These are phyloP conservation scores for Backusella australiensis DNA, from an alignment of 192 early-diverging fungal genomes.

Conservation along the genomic window DNA sequence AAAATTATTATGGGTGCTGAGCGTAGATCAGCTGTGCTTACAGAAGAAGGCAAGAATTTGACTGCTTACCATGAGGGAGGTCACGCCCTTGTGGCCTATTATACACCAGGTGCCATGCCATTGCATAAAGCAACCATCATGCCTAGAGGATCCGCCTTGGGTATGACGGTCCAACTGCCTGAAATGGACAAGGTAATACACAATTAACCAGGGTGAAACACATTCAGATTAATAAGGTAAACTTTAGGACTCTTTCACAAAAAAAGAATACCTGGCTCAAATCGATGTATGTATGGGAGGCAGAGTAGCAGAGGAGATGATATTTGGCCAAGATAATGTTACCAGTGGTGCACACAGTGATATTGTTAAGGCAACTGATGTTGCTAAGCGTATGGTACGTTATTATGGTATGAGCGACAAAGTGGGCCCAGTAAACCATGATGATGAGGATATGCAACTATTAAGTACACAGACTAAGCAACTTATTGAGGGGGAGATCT, in stretches of 20 bases:
- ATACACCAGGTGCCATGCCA: constrained; percentile 93
- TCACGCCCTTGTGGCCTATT: constrained; percentile 92
- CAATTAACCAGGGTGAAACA: neutral
- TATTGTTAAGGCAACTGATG: constrained; percentile 83
- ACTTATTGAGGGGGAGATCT: constrained; percentile 86
- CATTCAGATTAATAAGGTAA: neutral
- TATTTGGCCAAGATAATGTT: constrained; percentile 92
- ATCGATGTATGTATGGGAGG: constrained; percentile 99
- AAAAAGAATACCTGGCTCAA: constrained; percentile 81
- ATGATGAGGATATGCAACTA: constrained; percentile 70
- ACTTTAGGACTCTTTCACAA: constrained; percentile 59
- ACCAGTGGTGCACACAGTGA: constrained; percentile 94
- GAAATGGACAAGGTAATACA: constrained; percentile 73
- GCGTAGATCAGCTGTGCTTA: constrained; percentile 87
- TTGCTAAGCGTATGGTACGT: constrained; percentile 91
- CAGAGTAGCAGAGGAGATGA: constrained; percentile 95
- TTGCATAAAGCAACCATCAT: constrained; percentile 99
- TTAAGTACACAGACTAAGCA: constrained; percentile 74
- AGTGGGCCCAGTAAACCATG: constrained; percentile 80
- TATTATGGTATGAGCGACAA: constrained; percentile 94
- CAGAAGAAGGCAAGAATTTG: constrained; percentile 79
- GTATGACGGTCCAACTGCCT: constrained; percentile 91
- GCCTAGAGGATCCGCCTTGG: constrained; percentile 86
- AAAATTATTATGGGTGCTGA: constrained; percentile 99
- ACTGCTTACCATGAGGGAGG: constrained; percentile 99